Base-by-base conservation (phyloP, 2,329 filamentous ascomycete species). In the Penicillium sp. region DNA sequence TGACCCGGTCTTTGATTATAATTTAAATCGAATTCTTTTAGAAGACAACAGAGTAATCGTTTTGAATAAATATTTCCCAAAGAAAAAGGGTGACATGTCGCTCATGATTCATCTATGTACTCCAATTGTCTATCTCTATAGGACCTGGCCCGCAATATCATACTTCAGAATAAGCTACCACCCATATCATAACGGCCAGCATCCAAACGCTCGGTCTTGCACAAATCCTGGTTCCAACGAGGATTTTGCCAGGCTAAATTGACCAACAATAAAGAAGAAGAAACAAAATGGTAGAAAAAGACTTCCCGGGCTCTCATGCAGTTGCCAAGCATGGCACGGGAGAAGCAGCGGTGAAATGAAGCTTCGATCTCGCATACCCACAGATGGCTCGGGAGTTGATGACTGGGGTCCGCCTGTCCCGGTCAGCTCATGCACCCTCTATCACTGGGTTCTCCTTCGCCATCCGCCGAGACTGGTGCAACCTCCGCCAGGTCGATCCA, bases 261-360 rank as follows among this genome's bases (percentile, higher is more conserved):
- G 45, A 49, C 22, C 15, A 35, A 49, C 10, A 11, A 39, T 51
- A 22, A 37, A 51, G 4, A 28, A 38, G 25, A 45, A n/a, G 41
- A 2, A 11, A 45, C 14, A 15, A n/a, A 4, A 47, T 11, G 14
- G 20, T 14, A 25, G 22, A 37, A 4, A 2, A 51, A 15, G 14
- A 38, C 17, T 37, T 34, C 56, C 45, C 55, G 49, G 57, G 54
- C 28, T 51, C 45, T 43, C 55, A 51, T 60, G 66, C 57, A 63
- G 14, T 20, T 35, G 45, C 28, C 51, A 37, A 61, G 61, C 58
- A 57, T 53, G 45, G 53, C 41, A 48, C 7, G 22, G 39, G 25
- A 42, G 53, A 63, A 67, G 60, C 59, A 64, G 63, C 65, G 63
- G 65, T 66, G 66, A 63, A 63, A n/a, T n/a, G 28, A 51, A 51